Conservation (phyloP, 306 rosid species). For the Datisca glomerata region DNA sequence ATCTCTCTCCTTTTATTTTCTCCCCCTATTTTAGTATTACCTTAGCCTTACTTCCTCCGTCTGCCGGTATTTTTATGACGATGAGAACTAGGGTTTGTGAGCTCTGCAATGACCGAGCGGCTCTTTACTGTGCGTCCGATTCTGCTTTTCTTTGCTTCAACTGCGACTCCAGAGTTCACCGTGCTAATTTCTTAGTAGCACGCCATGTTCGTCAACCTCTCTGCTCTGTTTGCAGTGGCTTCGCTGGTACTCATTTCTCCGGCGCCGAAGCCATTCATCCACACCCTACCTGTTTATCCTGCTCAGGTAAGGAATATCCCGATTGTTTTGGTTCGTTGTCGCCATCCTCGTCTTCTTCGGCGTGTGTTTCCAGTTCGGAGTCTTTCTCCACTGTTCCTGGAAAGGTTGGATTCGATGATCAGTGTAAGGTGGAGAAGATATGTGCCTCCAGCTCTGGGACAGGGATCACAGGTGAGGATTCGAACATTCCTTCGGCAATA, state of each 20-base stretch:
- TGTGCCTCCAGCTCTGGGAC: constrained; percentile 10
- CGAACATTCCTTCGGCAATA: neutral
- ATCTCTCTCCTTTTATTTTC: too few species aligned
- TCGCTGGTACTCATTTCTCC: constrained; percentile 2
- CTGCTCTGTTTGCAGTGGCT: constrained; percentile 12
- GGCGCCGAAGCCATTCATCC: neutral
- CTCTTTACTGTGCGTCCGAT: constrained; percentile 22
- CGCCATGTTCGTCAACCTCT: constrained; percentile 25
- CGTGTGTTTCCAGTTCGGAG: constrained; percentile 16
- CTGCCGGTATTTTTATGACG: too few species aligned
- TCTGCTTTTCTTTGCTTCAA: constrained; percentile 24
- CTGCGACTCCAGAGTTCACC: constrained; percentile 24
- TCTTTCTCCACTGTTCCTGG: neutral
- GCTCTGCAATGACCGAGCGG: constrained; percentile 20
- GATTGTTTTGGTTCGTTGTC: neutral
- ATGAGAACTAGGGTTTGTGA: constrained; percentile 17
- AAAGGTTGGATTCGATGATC: neutral
- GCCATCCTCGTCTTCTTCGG: neutral
- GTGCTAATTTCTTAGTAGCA: constrained; percentile 32
- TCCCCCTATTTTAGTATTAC: too few species aligned
- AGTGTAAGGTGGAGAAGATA: too few species aligned
- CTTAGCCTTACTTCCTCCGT: too few species aligned
- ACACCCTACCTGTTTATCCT: constrained; percentile 7
- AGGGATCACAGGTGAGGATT: constrained; percentile 1
- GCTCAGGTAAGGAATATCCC: constrained; percentile 10